phyloP scores from a whole-genome alignment of 352 stramenopile genomes.

The Phytophthora boehmeriae region DNA sequence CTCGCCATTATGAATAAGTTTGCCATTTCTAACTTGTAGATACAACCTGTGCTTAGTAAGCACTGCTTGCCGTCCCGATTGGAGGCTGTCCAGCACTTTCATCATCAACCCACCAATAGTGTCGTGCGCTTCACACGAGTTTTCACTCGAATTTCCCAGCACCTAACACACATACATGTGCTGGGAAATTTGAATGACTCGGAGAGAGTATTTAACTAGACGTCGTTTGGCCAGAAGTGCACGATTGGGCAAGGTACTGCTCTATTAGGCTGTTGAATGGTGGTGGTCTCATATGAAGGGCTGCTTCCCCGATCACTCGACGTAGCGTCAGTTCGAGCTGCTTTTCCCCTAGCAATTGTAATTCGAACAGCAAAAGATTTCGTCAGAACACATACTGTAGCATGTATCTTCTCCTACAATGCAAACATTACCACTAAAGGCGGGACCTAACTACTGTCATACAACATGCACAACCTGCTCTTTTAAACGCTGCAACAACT shows the following conservation, averaged over 20 bases:
- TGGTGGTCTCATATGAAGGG: background rate
- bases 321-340: background rate
- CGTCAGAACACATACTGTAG: too few species aligned
- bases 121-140: too few species aligned
- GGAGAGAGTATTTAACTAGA: background rate
- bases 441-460: too few species aligned
- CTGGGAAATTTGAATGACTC: background rate
- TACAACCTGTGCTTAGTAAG: too few species aligned
- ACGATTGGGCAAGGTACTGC: too few species aligned
- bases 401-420: background rate
- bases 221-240: background rate
- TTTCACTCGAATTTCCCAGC: too few species aligned
- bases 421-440: background rate
- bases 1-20: conserved; percentile 7
- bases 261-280: background rate
- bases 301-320: too few species aligned
- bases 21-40: background rate
- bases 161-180: background rate
- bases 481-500: too few species aligned
- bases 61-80: background rate
- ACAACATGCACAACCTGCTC: too few species aligned
- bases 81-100: background rate
- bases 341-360: background rate
- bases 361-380: background rate
- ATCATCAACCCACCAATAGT: background rate